Percentiles rank a stretch among this genome's conserved stretches.
Evolutionary conservation across 228 moss, liverwort and hornwort species (phyloP).

Genomic region (Sphagnum magellanicum): DNA sequence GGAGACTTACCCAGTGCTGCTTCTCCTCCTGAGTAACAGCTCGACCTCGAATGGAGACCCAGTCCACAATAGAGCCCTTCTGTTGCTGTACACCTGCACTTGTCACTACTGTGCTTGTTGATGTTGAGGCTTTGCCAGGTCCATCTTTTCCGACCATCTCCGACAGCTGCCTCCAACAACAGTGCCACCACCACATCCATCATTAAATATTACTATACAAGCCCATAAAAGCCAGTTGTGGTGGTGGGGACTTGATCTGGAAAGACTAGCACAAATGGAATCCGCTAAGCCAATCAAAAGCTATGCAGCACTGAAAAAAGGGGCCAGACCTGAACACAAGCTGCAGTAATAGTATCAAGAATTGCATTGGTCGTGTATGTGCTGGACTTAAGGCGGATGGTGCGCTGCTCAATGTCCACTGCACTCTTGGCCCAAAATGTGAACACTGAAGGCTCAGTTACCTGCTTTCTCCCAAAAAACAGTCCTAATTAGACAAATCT

Average conservation of each 20-base stretch:
- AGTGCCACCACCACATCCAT: no score
- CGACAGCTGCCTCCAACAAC: slow-evolving; percentile 42
- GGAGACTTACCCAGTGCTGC: slow-evolving; percentile 75
- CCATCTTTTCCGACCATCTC: slow-evolving; percentile 93
- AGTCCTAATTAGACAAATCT: neutral
- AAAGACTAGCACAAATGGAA: no score
- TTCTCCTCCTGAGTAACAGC: slow-evolving; percentile 67
- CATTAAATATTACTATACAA: no score
- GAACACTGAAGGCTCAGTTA: slow-evolving; percentile 80
- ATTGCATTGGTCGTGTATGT: slow-evolving; percentile 72
- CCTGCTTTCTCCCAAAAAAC: slow-evolving; percentile 24
- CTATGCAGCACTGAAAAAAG: neutral
- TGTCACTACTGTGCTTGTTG: slow-evolving; percentile 12
- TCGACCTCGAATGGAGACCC: slow-evolving; percentile 80
- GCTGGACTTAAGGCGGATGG: slow-evolving; percentile 81
- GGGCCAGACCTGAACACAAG: slow-evolving; percentile 77
- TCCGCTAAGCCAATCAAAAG: neutral
- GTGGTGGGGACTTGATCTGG: no score
- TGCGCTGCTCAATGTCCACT: slow-evolving; percentile 87
- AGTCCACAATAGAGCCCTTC: slow-evolving; percentile 75
- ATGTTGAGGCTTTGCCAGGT: slow-evolving; percentile 27
- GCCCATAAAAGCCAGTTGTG: no score
- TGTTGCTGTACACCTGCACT: slow-evolving; percentile 20
- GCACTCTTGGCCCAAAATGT: slow-evolving; percentile 97
- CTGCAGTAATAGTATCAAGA: slow-evolving; percentile 93